These are phyloP conservation scores for Papilionanthe hybrid DNA, from an alignment of 116 monocot species.

Conservation along the genomic window DNA sequence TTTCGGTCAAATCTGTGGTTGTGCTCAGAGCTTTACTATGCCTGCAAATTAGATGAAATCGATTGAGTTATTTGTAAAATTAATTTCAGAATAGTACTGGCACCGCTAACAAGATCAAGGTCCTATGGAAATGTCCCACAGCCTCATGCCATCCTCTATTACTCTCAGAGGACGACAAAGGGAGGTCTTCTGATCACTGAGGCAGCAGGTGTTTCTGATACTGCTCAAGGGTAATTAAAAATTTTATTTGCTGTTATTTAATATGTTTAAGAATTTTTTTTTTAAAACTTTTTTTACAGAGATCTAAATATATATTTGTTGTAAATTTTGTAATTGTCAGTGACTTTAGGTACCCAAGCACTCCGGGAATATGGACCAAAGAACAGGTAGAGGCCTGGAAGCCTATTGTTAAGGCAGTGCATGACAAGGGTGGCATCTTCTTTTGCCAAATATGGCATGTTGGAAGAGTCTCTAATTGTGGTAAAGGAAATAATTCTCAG, in stretches of 20 bases:
- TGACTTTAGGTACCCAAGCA: constrained; percentile 2
- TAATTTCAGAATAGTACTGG: constrained; percentile 13
- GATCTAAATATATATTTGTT: no score
- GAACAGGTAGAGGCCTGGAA: constrained; percentile 4
- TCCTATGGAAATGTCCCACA: constrained; percentile 24
- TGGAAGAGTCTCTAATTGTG: constrained; percentile 10
- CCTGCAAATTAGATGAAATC: neutral
- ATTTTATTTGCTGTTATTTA: no score
- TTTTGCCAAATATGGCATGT: constrained; percentile 2
- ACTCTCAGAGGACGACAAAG: constrained; percentile 22
- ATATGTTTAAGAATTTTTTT: no score
- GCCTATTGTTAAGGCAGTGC: constrained; percentile 8
- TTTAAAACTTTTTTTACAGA: no score
- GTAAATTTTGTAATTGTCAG: no score
- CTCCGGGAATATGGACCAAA: constrained; percentile 9
- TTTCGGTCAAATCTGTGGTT: neutral
- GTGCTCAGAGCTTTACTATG: neutral
- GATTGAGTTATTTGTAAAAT: neutral
- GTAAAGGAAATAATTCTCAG: neutral
- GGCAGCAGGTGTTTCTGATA: constrained; percentile 13
- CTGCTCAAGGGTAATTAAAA: constrained; percentile 8
- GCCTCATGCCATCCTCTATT: constrained; percentile 23
- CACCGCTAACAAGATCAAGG: constrained; percentile 21
- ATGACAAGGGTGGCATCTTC: constrained; percentile 9
- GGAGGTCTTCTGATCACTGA: constrained; percentile 19